Evolutionary conservation across 306 rosid species (phyloP), one percentile per base, ranked within the genome.

Genomic region (Corylus avellana): DNA sequence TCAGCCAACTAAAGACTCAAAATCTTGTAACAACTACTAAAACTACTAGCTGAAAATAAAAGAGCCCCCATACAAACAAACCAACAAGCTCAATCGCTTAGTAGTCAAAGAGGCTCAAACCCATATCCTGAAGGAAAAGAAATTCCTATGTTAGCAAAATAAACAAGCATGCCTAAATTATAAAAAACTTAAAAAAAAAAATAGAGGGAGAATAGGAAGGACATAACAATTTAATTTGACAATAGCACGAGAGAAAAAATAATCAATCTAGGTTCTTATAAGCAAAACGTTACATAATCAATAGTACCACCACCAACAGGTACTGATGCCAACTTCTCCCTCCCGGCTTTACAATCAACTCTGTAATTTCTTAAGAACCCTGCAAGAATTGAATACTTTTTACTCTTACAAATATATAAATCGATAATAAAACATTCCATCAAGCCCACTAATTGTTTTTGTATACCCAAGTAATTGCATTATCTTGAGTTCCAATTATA

Each of bases 341-440:
- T 84, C 81, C 97, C 97, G 4, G 85, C 70, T 7, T 91, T 91
- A 92, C 92, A 80, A 92, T 87, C 17, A 92, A 79, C 83, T 92
- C 94, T 0, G 87, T 80, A 29, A 90, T 74, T 76, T 88, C 94
- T 63, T 88, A 39, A 39, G 44, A 39, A 5, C 44, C 44, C 44
- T 39, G 44, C 46, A 42, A 42, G 46, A 42, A 42, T 42, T 42
- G 6, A 42, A 42, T 5, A 42, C 7, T 5, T 42, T 42, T 42
- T 5, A 42, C 46, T 42, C 46, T 42, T 5, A 42, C 46, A 42
- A 42, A 42, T 7, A 42, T 42, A 42, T 5, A 42, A 42, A 42
- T 42, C 46, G 8, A 42, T 42, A 42, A 42, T 42, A 6, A 42
- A 42, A 42, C 46, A 42, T 42, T 42, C 8, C 46, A 42, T 42